Evolutionary conservation across 2,329 filamentous ascomycete genomes (phyloP).

Genomic region (Zopfia rhizophila): DNA sequence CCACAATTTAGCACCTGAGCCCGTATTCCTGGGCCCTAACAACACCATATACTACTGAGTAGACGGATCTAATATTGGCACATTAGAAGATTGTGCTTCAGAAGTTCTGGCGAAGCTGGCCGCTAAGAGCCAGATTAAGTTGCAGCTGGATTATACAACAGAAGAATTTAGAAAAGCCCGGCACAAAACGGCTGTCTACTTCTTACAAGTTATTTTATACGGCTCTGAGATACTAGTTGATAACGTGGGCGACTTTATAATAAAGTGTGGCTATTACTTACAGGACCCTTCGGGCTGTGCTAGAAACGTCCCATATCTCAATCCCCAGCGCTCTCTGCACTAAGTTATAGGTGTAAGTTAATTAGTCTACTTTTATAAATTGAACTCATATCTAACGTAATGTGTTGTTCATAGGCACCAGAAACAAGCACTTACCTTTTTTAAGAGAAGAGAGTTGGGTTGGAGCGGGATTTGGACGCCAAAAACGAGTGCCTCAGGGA

Average conservation of each 20-base stretch:
- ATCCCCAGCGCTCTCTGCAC: conserved; percentile 22
- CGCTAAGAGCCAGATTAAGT: neutral
- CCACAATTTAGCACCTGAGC: too few species aligned
- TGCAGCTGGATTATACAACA: too few species aligned
- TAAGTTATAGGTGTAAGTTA: conserved; percentile 7
- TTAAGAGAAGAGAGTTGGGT: conserved; percentile 20
- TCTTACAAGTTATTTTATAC: conserved; percentile 20
- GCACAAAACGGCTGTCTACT: too few species aligned
- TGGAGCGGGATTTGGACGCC: too few species aligned
- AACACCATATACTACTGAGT: too few species aligned
- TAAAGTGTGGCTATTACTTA: conserved; percentile 12
- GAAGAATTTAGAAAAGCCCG: too few species aligned
- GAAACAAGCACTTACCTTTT: conserved; percentile 24
- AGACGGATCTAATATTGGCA: too few species aligned
- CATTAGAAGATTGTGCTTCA: neutral
- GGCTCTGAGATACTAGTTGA: conserved; percentile 1
- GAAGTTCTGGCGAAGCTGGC: neutral
- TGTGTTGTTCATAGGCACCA: too few species aligned
- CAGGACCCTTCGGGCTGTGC: conserved; percentile 24
- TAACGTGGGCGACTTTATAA: conserved; percentile 14
- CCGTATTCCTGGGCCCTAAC: too few species aligned
- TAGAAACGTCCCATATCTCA: conserved; percentile 22
- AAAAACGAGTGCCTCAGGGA: too few species aligned
- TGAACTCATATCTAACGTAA: too few species aligned
- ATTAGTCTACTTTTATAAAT: too few species aligned